phyloP scores from a whole-genome alignment of 495 filamentous ascomycete genomes.

The Penicillium roqueforti region DNA sequence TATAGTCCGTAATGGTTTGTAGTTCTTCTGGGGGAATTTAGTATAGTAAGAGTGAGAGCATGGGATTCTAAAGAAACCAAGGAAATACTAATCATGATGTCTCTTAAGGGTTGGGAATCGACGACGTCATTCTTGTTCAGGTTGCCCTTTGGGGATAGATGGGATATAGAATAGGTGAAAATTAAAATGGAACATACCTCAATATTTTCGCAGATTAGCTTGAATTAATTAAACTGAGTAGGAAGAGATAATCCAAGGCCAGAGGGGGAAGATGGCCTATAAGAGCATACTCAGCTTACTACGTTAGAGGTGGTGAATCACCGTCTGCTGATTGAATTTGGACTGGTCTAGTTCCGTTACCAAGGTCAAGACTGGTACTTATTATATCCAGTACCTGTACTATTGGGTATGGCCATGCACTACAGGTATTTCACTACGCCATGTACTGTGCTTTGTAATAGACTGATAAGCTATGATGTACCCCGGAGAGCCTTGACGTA shows the following conservation, averaged over 20 bases:
- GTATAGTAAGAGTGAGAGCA: not conserved
- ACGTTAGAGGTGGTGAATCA: not conserved
- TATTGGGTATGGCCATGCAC: not conserved
- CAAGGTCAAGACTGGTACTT: not conserved
- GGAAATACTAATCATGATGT: not conserved
- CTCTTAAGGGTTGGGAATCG: slow-evolving; percentile 10
- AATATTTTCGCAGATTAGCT: not conserved
- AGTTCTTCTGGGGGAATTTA: not conserved
- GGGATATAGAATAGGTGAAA: not conserved
- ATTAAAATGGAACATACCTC: not conserved
- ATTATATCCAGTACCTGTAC: not conserved
- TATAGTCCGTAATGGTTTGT: slow-evolving; percentile 5
- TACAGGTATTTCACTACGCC: no score
- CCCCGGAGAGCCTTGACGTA: slow-evolving; percentile 18
- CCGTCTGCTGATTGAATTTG: no score
- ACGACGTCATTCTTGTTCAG: slow-evolving; percentile 23
- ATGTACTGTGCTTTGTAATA: no score
- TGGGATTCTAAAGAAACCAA: no score
- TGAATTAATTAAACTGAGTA: not conserved
- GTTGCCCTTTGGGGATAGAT: not conserved
- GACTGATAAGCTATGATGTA: slow-evolving; percentile 6
- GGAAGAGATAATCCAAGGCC: not conserved
- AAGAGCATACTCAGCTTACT: not conserved
- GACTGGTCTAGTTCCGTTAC: no score
- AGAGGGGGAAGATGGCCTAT: slow-evolving; percentile 3